Conservation (phyloP, 2,329 filamentous ascomycete genomes). For the Pseudogymnoascus sp. region DNA sequence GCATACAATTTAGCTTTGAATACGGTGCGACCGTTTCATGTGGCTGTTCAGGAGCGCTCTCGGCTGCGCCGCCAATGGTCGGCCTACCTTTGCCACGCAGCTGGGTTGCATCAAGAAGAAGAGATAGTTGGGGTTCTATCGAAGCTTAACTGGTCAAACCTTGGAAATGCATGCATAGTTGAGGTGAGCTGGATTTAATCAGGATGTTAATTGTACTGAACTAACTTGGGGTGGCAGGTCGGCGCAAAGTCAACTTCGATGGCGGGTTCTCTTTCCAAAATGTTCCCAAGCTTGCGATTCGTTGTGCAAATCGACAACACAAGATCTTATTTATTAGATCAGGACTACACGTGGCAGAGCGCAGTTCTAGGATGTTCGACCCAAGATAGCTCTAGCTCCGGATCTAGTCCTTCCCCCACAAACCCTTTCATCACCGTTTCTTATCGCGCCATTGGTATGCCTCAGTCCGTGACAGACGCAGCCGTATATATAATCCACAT, state of each 20-base stretch:
- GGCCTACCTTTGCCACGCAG: conserved; percentile 26
- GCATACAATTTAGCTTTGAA: conserved; percentile 21
- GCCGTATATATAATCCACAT: conserved; percentile 31
- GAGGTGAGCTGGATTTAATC: conserved; percentile 17
- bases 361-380: not conserved
- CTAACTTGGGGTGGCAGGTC: not conserved
- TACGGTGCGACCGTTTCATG: conserved; percentile 16
- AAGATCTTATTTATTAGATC: not conserved
- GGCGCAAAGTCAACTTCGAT: conserved; percentile 16
- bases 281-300: conserved; percentile 23
- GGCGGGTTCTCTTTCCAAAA: conserved; percentile 18
- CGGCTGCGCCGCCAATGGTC: conserved; percentile 28
- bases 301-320: conserved; percentile 22
- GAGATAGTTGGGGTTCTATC: conserved; percentile 22
- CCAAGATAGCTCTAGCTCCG: not conserved
- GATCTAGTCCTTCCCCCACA: conserved; percentile 11
- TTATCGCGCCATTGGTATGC: conserved; percentile 18
- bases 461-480: conserved; percentile 27
- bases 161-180: conserved; percentile 25
- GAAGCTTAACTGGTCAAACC: conserved; percentile 25
- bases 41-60: conserved; percentile 19
- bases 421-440: conserved; percentile 18
- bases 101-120: conserved; percentile 17
- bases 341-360: not conserved
- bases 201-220: too few relatives aligned